Evolutionary conservation across 2,329 filamentous ascomycete genomes (phyloP), one percentile per base, ranked within the genome.

Genomic region (Cladosporium velox): DNA sequence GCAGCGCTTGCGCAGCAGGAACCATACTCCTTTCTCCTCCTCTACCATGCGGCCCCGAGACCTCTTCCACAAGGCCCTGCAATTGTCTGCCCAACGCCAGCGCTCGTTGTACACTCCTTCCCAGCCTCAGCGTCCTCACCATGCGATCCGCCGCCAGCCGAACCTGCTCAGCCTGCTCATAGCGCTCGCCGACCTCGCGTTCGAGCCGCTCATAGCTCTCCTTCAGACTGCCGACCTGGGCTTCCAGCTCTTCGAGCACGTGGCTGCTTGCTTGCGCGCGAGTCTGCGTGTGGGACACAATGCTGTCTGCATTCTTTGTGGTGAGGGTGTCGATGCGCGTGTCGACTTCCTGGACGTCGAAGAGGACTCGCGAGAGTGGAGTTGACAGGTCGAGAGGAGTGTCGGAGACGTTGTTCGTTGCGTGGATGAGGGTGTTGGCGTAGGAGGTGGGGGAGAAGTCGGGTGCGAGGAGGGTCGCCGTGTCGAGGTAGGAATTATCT

Each of bases 281-380:
- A 52, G 87, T 82, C 67, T 88, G 85, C 3, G 93, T 96, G 78
- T 97, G 86, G 34, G 88, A 82, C 24, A 99, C 85, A 32, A 99
- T 84, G 0, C 93, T 91, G 0, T 94, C 81, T 2, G 95, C 93
- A 32, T 90, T 91, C 69, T 91, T 89, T 2, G 93, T 95, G 6
- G 94, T 96, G 49, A 98, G 85, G 3, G 87, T 86, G 77, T 99
- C 92, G 69, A 99, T 97, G 76, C 96, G 93, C 0, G 93, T 96
- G 79, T 98, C 94, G 70, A 99, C 90, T 79, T 98, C 95, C 77
- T 98, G 95, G 3, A 95, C 90, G 79, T 99, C 95, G 79, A 99
- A 99, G 7, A 98, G 88, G 5, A 97, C 93, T 64, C 92, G 88
- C 5, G 93, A 97, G 58, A 99, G 86, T 2, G 95, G 94, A 18